Percentiles rank a stretch among this genome's conserved stretches.
Evolutionary conservation across 192 early-diverging fungal species (phyloP).

Genomic region (Entomortierella beljakovae): DNA sequence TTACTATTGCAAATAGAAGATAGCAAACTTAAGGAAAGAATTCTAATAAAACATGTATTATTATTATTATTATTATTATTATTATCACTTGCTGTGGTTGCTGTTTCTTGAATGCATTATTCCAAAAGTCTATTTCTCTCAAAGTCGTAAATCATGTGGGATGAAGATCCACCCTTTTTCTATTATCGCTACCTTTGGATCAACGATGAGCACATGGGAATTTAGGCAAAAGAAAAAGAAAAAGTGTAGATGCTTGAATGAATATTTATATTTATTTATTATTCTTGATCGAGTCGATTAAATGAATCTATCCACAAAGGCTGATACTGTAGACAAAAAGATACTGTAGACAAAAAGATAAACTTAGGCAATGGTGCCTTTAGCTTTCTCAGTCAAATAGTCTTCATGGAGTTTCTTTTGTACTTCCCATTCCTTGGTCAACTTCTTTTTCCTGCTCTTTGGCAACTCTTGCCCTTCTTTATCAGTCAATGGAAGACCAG

Average conservation of each 20-base stretch:
- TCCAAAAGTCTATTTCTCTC: no score
- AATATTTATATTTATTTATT: neutral
- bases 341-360: neutral
- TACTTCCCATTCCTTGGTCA: slow-evolving; percentile 85
- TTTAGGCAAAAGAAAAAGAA: neutral
- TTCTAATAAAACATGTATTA: neutral
- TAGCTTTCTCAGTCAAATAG: slow-evolving; percentile 68
- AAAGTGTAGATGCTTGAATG: neutral
- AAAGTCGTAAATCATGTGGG: no score
- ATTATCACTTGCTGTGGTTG: no score
- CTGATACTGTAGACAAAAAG: neutral
- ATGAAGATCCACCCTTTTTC: no score
- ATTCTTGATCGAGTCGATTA: neutral
- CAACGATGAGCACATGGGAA: neutral
- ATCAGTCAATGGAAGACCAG: slow-evolving; percentile 89
- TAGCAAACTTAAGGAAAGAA: no score
- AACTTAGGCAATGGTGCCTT: slow-evolving; percentile 42
- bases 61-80: no score
- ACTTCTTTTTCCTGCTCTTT: slow-evolving; percentile 88
- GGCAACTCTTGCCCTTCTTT: slow-evolving; percentile 84
- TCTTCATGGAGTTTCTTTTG: slow-evolving; percentile 93
- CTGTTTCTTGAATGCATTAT: neutral
- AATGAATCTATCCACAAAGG: no score
- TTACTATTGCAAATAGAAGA: neutral
- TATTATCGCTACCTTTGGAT: no score